Base-by-base conservation (phyloP, 2,329 filamentous ascomycete genomes). In the Colletotrichum plurivorum region DNA sequence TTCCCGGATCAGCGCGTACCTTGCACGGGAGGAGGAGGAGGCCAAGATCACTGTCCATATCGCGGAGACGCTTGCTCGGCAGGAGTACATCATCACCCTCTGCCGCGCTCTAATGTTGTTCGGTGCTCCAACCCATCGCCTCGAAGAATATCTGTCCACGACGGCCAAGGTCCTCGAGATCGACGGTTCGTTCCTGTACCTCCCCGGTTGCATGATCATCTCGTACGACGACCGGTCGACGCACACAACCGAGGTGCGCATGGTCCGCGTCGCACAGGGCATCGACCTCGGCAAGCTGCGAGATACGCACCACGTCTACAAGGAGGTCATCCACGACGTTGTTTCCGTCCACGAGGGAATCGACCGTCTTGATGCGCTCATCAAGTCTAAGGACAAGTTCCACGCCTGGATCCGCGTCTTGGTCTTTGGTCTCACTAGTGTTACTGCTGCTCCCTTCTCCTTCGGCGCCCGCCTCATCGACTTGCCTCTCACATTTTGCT, bases 121-220 rank as follows among this genome's bases (percentile, higher is more conserved):
- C 72, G 95, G 95, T 15, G 95, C 95, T 0, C 95, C 95, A 0
- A 97, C 94, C 0, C 95, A 98, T 81, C 90, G 95, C 9, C 83
- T 97, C 10, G 95, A 97, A 79, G 92, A 97, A 76, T 97, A 97
- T 76, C 90, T 97, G 85, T 90, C 87, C 72, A 96, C 94, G 91
- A 93, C 93, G 5, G 92, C 94, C 5, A 88, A 93, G 20, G 92
- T 95, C 4, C 86, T 97, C 43, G 93, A 94, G 78, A 94, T 97
- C 36, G 92, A 97, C 71, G 92, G 92, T 8, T 94, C 97, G 74
- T 97, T 96, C 74, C 82, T 97, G 27, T 97, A 97, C 7, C 52
- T 43, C 31, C 94, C 94, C 0, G 94, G 94, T 5, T 96, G 93
- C 75, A 97, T 97, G 94, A 92, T 97, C 67, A 90, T 97, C 73